Conservation (phyloP, 1,284 basidiomycete species). For the Rhodotorula sp. region DNA sequence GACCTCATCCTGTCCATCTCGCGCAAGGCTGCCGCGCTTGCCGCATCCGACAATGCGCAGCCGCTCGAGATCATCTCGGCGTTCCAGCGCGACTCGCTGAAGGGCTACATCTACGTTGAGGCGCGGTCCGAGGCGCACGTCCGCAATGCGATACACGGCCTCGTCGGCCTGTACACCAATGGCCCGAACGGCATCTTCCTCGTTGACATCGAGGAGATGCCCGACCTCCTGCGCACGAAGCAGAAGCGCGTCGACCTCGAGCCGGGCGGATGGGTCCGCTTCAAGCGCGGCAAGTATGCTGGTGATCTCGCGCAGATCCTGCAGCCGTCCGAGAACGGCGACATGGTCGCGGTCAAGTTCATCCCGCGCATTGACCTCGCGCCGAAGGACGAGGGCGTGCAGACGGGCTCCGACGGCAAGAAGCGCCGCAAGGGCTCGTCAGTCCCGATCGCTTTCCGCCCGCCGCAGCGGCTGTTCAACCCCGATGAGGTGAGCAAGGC, state of each 20-base stretch:
- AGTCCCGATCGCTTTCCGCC: conserved; percentile 62
- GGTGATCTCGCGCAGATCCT: conserved; percentile 95
- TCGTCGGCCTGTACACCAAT: conserved; percentile 86
- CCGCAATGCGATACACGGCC: conserved; percentile 77
- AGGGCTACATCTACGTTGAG: conserved; percentile 95
- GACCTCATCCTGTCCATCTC: conserved; percentile 93
- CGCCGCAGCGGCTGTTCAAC: conserved; percentile 91
- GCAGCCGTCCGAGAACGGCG: conserved; percentile 89
- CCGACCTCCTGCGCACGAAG: conserved; percentile 91
- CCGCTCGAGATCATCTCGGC: conserved; percentile 86
- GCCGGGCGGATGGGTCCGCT: conserved; percentile 90
- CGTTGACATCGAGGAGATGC: conserved; percentile 98
- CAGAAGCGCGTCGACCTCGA: conserved; percentile 85
- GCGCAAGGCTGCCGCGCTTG: conserved; percentile 81
- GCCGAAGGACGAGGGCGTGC: conserved; percentile 67
- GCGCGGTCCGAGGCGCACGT: conserved; percentile 86
- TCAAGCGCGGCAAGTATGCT: conserved; percentile 89
- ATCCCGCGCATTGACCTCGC: conserved; percentile 96
- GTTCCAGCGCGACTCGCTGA: conserved; percentile 92
- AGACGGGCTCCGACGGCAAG: conserved; percentile 59
- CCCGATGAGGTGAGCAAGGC: conserved; percentile 88
- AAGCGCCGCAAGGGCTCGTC: conserved; percentile 59
- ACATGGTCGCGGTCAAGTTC: conserved; percentile 90
- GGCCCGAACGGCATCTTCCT: conserved; percentile 57
- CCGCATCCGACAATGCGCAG: conserved; percentile 63